phyloP scores from a whole-genome alignment of 768 basidiomycete species.

The Sistotremastrum niveocremeum region DNA sequence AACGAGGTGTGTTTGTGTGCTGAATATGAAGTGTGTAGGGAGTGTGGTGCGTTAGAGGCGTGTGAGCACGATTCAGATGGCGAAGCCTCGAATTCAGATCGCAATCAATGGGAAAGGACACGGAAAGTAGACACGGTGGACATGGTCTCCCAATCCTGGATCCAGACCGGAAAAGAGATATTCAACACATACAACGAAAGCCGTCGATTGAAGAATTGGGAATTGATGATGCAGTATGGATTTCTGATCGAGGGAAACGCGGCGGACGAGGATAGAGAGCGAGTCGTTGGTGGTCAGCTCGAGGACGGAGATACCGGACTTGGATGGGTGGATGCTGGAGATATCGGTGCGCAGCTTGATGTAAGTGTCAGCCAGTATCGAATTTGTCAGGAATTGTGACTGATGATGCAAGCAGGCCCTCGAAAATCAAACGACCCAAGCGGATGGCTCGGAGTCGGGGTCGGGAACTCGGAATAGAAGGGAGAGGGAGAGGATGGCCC shows the following conservation, averaged over 20 bases:
- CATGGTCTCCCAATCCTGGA: constrained; percentile 48
- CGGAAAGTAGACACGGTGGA: constrained; percentile 27
- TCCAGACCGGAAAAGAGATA: constrained; percentile 40
- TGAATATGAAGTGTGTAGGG: constrained; percentile 59
- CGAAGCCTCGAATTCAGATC: not conserved
- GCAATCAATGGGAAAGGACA: not conserved
- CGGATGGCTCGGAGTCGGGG: no score
- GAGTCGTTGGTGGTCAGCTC: not conserved
- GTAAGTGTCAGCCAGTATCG: no score
- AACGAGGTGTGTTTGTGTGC: constrained; percentile 48
- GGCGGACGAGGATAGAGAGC: not conserved
- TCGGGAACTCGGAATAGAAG: no score
- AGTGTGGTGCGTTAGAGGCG: constrained; percentile 54
- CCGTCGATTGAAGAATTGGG: constrained; percentile 40
- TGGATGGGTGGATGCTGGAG: not conserved
- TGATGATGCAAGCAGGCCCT: no score
- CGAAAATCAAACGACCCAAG: no score
- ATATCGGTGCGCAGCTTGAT: not conserved
- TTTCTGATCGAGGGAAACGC: constrained; percentile 62
- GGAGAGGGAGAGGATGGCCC: no score
- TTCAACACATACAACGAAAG: constrained; percentile 68
- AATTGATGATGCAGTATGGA: constrained; percentile 57
- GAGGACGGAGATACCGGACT: not conserved
- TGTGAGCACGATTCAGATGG: constrained; percentile 50
- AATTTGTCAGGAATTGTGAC: no score